Evolutionary conservation across 768 basidiomycete species (phyloP).

Genomic region (Coprinopsis cinerea): DNA sequence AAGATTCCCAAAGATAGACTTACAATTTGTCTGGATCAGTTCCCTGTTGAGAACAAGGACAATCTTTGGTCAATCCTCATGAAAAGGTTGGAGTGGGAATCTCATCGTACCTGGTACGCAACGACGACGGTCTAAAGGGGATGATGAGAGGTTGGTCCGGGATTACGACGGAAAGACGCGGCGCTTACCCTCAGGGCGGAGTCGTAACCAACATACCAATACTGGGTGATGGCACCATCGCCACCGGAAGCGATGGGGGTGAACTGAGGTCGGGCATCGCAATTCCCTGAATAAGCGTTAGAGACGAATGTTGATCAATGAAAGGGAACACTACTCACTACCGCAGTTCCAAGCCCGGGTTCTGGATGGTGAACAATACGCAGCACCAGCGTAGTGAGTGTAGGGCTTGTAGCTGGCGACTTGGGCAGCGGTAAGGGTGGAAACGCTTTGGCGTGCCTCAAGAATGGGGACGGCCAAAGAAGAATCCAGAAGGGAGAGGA

Average conservation of each 20-base stretch:
- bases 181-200: constrained; percentile 22
- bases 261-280: constrained; percentile 25
- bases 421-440: constrained; percentile 30
- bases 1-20: background rate
- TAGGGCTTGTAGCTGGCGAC: constrained; percentile 39
- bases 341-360: constrained; percentile 51
- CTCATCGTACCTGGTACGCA: constrained; percentile 24
- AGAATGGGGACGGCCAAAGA: constrained; percentile 19
- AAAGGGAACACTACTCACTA: constrained; percentile 10
- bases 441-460: constrained; percentile 23
- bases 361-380: constrained; percentile 36
- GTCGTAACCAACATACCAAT: constrained; percentile 43
- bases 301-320: background rate
- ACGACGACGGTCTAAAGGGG: constrained; percentile 27
- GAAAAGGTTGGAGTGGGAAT: background rate
- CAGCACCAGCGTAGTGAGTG: constrained; percentile 42
- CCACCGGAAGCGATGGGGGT: constrained; percentile 45
- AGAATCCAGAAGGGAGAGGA: background rate
- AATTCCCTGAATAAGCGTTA: background rate
- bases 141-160: background rate
- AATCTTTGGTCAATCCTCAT: background rate
- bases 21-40: constrained; percentile 15
- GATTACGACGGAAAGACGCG: background rate
- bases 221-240: constrained; percentile 35
- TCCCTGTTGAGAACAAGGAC: background rate